Base-by-base conservation (phyloP, 1,284 basidiomycete genomes). In the Xerocomus minutiporus region DNA sequence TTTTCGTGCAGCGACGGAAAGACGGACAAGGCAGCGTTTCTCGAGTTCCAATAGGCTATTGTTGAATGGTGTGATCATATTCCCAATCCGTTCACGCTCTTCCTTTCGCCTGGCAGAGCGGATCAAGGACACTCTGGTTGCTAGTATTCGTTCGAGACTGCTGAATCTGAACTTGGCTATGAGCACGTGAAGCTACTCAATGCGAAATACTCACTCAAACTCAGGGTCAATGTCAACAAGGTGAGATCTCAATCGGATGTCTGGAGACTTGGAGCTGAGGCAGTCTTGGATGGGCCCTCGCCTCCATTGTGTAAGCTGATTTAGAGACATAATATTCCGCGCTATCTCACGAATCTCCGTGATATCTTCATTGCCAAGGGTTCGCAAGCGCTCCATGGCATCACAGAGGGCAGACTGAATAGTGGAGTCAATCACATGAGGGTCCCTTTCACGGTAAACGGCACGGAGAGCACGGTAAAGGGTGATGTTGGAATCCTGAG, bases 61-160 rank as follows among this genome's bases (percentile, higher is more conserved):
- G 6, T 78, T 71, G 46, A 85, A 78, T 0, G 83, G 79, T 1
- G 83, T 79, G 12, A 76, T 65, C 54, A 90, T 67, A 44, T 80
- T 78, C 17, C 92, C 93, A 34, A 96, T 85, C 65, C 83, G 88
- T 59, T 77, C 78, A 31, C 78, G 80, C 60, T 84, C 80, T 65
- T 85, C 86, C 65, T 75, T 84, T 64, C 78, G 75, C 52, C 83
- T 72, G 2, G 76, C 74, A 5, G 88, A 84, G 9, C 83, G 84
- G 17, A 97, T 69, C n/a, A 97, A 76, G 1, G 92, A 90, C 15
- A 89, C 77, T 3, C 93, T 86, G 2, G 91, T 91, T 2, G 91
- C 86, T 63, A 93, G 77, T 41, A 97, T 79, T 36, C 77, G 80
- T 63, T 97, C 93, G 8, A 88, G 73, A 57, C 86, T 80, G 4